Percentiles rank a stretch among this genome's conserved stretches.
Evolutionary conservation across 176 grass and related monocot species (phyloP).

Genomic region (Chrysopogon serrulatus): DNA sequence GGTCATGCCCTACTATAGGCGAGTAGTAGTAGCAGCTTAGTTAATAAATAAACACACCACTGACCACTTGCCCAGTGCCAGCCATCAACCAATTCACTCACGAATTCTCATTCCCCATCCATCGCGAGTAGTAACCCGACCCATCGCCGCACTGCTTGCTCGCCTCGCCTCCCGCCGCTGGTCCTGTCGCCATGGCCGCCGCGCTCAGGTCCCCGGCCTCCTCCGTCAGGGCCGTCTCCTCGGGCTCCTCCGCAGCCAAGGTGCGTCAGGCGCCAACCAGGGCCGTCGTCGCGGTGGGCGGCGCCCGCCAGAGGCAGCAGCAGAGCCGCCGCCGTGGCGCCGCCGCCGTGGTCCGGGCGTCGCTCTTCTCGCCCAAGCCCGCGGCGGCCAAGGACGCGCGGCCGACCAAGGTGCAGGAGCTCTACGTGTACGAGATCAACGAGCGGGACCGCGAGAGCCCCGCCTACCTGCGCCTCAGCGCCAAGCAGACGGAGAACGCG

Average conservation of each 20-base stretch:
- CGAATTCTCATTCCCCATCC: background rate
- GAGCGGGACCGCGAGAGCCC: conserved; percentile 78
- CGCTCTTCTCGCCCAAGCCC: conserved; percentile 60
- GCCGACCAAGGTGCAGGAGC: conserved; percentile 63
- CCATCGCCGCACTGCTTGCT: no score
- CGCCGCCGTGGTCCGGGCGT: conserved; percentile 20
- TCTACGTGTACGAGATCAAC: conserved; percentile 81
- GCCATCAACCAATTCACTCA: background rate
- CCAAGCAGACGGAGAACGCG: conserved; percentile 69
- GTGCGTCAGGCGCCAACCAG: background rate
- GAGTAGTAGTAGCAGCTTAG: no score
- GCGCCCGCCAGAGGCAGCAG: background rate
- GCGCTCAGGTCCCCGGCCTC: background rate
- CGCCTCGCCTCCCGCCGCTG: no score
- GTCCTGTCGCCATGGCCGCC: background rate
- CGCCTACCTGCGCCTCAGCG: conserved; percentile 61
- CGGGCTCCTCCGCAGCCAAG: background rate
- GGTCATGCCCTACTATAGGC: no score
- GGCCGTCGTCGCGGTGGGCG: background rate
- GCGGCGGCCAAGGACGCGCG: conserved; percentile 32
- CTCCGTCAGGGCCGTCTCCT: background rate
- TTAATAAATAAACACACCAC: background rate
- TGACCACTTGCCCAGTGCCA: background rate
- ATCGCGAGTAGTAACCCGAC: no score
- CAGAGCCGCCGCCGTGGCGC: background rate